Conservation (phyloP, 768 basidiomycete species). For the Tylopilus rubrobrunneus region DNA sequence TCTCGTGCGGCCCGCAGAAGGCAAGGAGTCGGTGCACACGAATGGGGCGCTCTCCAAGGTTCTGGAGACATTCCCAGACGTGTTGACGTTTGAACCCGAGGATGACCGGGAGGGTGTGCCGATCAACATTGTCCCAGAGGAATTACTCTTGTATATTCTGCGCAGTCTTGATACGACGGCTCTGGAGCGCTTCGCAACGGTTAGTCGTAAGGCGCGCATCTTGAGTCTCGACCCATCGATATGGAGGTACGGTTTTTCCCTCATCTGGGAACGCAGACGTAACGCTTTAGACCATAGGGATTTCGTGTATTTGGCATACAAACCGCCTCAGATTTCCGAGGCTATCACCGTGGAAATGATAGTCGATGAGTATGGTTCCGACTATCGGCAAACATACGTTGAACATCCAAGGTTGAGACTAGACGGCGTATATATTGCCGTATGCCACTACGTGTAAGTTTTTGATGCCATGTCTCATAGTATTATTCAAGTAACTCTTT, state of each 20-base stretch:
- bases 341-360: constrained; percentile 47
- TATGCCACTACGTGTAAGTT: constrained; percentile 80
- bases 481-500: constrained; percentile 2
- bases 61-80: constrained; percentile 44
- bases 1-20: constrained; percentile 60
- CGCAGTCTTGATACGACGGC: constrained; percentile 58
- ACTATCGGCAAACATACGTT: constrained; percentile 75
- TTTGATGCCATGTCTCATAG: constrained; percentile 6
- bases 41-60: constrained; percentile 46
- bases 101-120: constrained; percentile 56
- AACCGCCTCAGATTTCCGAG: constrained; percentile 67
- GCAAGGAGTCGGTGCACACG: constrained; percentile 8
- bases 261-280: neutral
- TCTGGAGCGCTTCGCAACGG: constrained; percentile 74
- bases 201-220: constrained; percentile 71
- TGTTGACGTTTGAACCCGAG: constrained; percentile 62
- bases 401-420: constrained; percentile 81
- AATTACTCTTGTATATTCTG: constrained; percentile 69
- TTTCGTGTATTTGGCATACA: constrained; percentile 63
- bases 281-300: constrained; percentile 38
- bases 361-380: constrained; percentile 47
- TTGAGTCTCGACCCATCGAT: constrained; percentile 64
- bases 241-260: constrained; percentile 60
- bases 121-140: constrained; percentile 66
- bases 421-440: constrained; percentile 89